These are phyloP conservation scores for Coniochaeta prunicola DNA, from an alignment of 2,329 filamentous ascomycete genomes.

Conservation along the genomic window DNA sequence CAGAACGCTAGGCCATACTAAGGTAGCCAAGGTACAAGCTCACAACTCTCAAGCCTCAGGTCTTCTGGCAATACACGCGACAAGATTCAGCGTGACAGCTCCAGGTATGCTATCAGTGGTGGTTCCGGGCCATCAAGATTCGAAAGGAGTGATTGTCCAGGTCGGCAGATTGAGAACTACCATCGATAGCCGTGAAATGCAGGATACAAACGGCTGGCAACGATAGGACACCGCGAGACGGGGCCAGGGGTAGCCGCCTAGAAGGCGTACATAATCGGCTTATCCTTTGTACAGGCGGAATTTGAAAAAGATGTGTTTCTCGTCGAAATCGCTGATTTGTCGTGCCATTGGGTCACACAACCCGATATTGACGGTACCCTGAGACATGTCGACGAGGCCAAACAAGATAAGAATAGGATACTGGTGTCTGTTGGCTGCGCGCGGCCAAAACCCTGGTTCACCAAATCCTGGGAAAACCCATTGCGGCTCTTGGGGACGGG, in stretches of 20 bases:
- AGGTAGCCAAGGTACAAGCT: too few species aligned
- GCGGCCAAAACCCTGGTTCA: neutral
- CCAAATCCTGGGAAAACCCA: neutral
- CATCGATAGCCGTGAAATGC: neutral
- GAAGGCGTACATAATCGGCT: neutral
- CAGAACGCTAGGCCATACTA: neutral
- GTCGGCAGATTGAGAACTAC: neutral
- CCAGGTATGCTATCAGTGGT: neutral
- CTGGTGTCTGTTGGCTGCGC: neutral
- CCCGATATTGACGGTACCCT: neutral
- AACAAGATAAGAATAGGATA: neutral
- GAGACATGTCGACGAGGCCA: neutral
- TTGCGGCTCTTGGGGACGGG: neutral
- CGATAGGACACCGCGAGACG: neutral
- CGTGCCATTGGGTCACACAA: neutral
- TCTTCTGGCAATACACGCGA: neutral
- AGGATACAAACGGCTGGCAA: neutral
- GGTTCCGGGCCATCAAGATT: neutral
- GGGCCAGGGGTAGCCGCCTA: neutral
- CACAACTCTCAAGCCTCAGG: neutral
- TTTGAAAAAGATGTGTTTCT: neutral
- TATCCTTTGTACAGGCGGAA: neutral
- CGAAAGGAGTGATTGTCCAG: neutral
- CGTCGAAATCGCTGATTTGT: neutral
- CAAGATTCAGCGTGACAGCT: neutral